Conservation (phyloP, 2,329 filamentous ascomycete species). For the Chaetomiaceae sp. region DNA sequence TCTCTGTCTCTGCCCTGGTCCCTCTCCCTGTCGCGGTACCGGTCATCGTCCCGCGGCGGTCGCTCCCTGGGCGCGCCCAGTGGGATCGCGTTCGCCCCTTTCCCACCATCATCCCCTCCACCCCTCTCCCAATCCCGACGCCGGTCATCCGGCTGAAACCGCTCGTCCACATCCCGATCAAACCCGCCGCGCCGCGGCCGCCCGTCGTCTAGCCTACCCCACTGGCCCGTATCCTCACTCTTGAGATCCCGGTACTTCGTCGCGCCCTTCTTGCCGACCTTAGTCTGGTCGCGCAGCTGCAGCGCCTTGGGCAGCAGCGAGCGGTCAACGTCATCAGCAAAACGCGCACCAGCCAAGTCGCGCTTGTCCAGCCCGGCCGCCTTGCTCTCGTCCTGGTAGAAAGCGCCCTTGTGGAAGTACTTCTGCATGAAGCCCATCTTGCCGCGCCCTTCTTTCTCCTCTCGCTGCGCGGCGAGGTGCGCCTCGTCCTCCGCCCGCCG, state of each 20-base stretch:
- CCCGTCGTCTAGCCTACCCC: conserved; percentile 61
- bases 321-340: conserved; percentile 77
- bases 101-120: conserved; percentile 39
- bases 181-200: conserved; percentile 34
- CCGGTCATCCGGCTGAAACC: conserved; percentile 56
- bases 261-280: conserved; percentile 84
- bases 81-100: conserved; percentile 65
- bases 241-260: conserved; percentile 86
- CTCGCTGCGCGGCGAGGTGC: conserved; percentile 69
- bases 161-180: conserved; percentile 49
- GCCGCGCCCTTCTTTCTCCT: conserved; percentile 69
- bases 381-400: conserved; percentile 78
- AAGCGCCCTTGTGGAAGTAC: conserved; percentile 95
- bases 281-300: conserved; percentile 89
- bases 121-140: conserved; percentile 37
- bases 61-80: conserved; percentile 54
- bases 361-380: conserved; percentile 70
- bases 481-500: conserved; percentile 77
- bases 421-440: conserved; percentile 90
- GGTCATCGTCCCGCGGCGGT: conserved; percentile 36
- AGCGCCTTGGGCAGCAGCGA: conserved; percentile 84
- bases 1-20: conserved; percentile 31
- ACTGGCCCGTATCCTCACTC: conserved; percentile 83
- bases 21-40: conserved; percentile 24
- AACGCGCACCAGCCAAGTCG: conserved; percentile 78